Base-by-base conservation (phyloP, 2,329 filamentous ascomycete species). In the Fusarium lateritium region DNA sequence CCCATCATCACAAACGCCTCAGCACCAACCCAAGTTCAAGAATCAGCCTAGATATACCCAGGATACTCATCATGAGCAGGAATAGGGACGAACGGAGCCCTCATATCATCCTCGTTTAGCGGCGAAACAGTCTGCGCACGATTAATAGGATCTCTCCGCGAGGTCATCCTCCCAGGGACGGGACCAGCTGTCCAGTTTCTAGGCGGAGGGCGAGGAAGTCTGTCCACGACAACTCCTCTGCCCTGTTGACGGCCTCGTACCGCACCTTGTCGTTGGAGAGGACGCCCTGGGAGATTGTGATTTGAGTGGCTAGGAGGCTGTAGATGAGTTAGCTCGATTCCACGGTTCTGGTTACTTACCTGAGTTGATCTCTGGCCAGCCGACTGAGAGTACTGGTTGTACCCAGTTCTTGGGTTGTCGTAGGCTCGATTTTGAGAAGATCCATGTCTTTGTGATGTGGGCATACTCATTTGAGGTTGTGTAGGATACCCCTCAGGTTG, bases 61-160 rank as follows among this genome's bases (percentile, higher is more conserved):
- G 42, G 22, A 28, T 65, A 43, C 31, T 65, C 60, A 14, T 52
- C 60, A 13, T 65, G 14, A 2, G 21, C 1, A 6, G 61, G 53
- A 7, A 65, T 40, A 6, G 21, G 15, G n/a, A 65, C 31, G 26
- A 8, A 13, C 0, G 53, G 62, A 6, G 46, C 62, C 3, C 28
- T 46, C 6, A 21, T 39, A 19, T 65, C 62, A 34, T 45, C 49
- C 21, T 47, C 46, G 10, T 54, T 65, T 8, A 65, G 62, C 17
- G 62, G 61, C 4, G 62, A 65, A 14, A 65, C 61, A 11, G 42
- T 43, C 7, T 17, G 7, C 11, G 15, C 13, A 9, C 62, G 61
- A 19, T 53, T 45, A 19, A 53, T 21, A 34, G 2, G 24, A 7
- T 47, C 43, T 28, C n/a, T 15, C 15, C 9, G 42, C 8, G 42